These are phyloP conservation scores for Paxillus involutus DNA, from an alignment of 768 basidiomycete genomes.

Conservation along the genomic window DNA sequence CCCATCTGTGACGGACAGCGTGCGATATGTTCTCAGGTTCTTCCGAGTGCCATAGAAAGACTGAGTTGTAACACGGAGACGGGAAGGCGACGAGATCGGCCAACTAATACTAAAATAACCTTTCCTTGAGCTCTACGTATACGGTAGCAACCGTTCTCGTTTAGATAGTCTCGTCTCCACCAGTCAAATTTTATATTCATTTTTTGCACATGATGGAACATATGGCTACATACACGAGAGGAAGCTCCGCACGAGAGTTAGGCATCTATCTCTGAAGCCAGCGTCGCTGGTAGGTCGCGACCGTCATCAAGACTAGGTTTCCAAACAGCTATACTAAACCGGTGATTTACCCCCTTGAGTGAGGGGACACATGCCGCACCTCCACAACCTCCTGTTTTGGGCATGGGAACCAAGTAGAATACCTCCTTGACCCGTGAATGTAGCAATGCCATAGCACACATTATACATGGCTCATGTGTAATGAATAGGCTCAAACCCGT, in stretches of 20 bases:
- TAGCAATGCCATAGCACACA: slow-evolving; percentile 96
- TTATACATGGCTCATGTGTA: slow-evolving; percentile 96
- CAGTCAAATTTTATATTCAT: background rate
- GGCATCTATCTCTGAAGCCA: slow-evolving; percentile 29
- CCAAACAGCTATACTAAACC: slow-evolving; percentile 77
- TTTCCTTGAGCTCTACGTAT: background rate
- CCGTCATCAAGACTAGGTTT: slow-evolving; percentile 23
- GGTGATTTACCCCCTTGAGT: slow-evolving; percentile 87
- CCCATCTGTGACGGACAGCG: slow-evolving; percentile 15
- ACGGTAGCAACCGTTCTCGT: background rate
- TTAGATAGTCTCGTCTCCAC: background rate
- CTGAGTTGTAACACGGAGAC: background rate
- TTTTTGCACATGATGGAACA: background rate
- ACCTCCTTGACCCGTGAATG: slow-evolving; percentile 94
- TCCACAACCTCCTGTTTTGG: slow-evolving; percentile 84
- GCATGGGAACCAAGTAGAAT: slow-evolving; percentile 71
- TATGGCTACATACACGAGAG: background rate
- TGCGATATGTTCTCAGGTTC: slow-evolving; percentile 3
- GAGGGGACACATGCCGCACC: slow-evolving; percentile 72
- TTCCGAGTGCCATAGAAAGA: background rate
- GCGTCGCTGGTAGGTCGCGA: background rate
- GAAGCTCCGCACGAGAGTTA: slow-evolving; percentile 10
- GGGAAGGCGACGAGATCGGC: background rate
- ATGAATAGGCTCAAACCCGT: slow-evolving; percentile 83
- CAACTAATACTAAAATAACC: background rate